Percentiles rank a stretch among this genome's conserved stretches.
Evolutionary conservation across 352 stramenopile genomes (phyloP).

Genomic region (Thraustochytrium striatum): DNA sequence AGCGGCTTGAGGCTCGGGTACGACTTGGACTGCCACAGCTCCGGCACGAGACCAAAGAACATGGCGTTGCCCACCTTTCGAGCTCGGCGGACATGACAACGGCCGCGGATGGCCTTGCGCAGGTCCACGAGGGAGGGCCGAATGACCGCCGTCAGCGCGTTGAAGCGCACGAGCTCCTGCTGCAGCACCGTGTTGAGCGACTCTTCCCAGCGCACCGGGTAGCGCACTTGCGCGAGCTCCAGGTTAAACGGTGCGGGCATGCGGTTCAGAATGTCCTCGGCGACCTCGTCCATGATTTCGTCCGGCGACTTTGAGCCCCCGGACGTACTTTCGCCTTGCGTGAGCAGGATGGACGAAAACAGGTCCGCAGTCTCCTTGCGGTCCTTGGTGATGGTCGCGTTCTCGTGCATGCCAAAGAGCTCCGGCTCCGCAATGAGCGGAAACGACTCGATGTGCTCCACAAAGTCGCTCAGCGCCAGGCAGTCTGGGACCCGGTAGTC

Average conservation of each 20-base stretch:
- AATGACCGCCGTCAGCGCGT: constrained; percentile 82
- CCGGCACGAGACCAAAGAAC: constrained; percentile 83
- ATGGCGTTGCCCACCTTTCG: constrained; percentile 79
- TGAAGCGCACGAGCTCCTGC: constrained; percentile 90
- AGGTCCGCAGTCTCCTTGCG: constrained; percentile 85
- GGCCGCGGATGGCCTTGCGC: constrained; percentile 81
- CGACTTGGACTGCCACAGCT: constrained; percentile 64
- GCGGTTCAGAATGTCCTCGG: constrained; percentile 74
- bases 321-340: constrained; percentile 67
- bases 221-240: constrained; percentile 78
- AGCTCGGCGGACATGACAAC: no score
- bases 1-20: constrained; percentile 71
- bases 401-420: constrained; percentile 88
- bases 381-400: constrained; percentile 88
- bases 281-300: constrained; percentile 78
- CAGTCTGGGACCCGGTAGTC: constrained; percentile 35
- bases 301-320: constrained; percentile 50
- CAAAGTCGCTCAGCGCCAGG: constrained; percentile 11
- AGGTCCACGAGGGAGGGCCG: constrained; percentile 72
- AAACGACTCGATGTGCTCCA: constrained; percentile 64
- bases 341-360: constrained; percentile 80
- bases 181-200: constrained; percentile 92
- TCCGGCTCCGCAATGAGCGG: constrained; percentile 79
- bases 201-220: constrained; percentile 82
- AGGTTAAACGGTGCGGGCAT: constrained; percentile 76